These are phyloP conservation scores for Poa pratensis DNA, from an alignment of 176 grass and related monocot genomes.

Conservation along the genomic window DNA sequence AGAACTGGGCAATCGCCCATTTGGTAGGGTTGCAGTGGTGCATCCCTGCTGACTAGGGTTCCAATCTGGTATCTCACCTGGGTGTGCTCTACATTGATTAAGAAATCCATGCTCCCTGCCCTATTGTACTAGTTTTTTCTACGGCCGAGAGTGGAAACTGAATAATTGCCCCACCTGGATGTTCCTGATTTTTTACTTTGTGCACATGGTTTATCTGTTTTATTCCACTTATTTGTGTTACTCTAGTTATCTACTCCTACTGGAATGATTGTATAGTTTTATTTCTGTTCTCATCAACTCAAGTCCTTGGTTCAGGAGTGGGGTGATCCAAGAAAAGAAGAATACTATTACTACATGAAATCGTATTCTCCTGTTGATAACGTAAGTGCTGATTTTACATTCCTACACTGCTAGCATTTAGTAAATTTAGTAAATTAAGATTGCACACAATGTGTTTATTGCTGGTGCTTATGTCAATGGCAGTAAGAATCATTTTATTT, in stretches of 20 bases:
- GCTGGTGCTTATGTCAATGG: background rate
- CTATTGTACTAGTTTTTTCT: too few species aligned
- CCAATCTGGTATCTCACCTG: background rate
- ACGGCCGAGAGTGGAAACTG: too few species aligned
- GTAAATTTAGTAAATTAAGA: background rate
- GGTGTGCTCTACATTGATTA: background rate
- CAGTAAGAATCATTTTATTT: background rate
- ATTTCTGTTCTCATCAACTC: background rate
- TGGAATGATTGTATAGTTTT: background rate
- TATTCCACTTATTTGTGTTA: background rate
- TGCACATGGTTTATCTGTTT: background rate
- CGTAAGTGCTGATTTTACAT: slow-evolving; percentile 48
- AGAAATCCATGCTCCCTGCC: too few species aligned
- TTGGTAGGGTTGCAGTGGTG: too few species aligned
- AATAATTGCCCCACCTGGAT: too few species aligned
- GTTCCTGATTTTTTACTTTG: too few species aligned
- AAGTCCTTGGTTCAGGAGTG: slow-evolving; percentile 74
- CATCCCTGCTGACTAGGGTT: too few species aligned
- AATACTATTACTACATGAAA: slow-evolving; percentile 94
- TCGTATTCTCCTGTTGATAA: slow-evolving; percentile 98
- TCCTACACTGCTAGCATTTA: background rate
- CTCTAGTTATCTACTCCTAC: background rate
- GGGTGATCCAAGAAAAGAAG: slow-evolving; percentile 93
- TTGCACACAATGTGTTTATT: background rate
- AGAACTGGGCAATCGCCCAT: too few species aligned